These are phyloP conservation scores for Astragalus glycyphyllos DNA, from an alignment of 306 rosid genomes.

Conservation along the genomic window DNA sequence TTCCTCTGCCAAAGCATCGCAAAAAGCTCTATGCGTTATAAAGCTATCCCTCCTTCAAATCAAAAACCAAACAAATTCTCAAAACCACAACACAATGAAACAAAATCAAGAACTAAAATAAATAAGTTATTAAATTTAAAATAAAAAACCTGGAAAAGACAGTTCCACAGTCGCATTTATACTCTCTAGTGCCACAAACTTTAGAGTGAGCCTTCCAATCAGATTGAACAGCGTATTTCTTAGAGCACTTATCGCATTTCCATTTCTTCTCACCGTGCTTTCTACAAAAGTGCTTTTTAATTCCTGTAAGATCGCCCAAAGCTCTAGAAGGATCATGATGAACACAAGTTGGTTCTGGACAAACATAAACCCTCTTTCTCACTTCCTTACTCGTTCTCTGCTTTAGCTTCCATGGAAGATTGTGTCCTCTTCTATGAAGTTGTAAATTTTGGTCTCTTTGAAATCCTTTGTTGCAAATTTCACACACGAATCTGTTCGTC, in stretches of 20 bases:
- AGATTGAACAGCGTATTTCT: slow-evolving; percentile 95
- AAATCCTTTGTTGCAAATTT: slow-evolving; percentile 93
- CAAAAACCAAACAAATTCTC: slow-evolving; percentile 27
- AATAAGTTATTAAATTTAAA: too few relatives aligned
- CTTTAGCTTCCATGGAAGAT: slow-evolving; percentile 91
- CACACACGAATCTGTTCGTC: slow-evolving; percentile 87
- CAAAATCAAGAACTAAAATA: background rate
- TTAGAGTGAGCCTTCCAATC: slow-evolving; percentile 98
- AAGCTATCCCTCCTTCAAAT: slow-evolving; percentile 89
- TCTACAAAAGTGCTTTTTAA: slow-evolving; percentile 91
- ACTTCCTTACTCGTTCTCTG: slow-evolving; percentile 84
- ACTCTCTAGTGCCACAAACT: slow-evolving; percentile 88
- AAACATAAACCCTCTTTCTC: slow-evolving; percentile 86
- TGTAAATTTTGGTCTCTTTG: slow-evolving; percentile 98
- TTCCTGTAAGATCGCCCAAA: slow-evolving; percentile 88
- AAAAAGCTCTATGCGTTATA: slow-evolving; percentile 92
- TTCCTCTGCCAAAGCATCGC: slow-evolving; percentile 90
- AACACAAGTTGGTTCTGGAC: slow-evolving; percentile 84
- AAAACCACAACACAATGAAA: background rate
- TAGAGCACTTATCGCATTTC: slow-evolving; percentile 93
- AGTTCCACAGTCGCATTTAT: slow-evolving; percentile 94
- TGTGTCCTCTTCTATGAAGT: slow-evolving; percentile 91
- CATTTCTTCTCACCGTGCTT: slow-evolving; percentile 98
- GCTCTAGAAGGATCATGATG: slow-evolving; percentile 95
- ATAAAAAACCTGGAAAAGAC: slow-evolving; percentile 70